Conservation (phyloP, 2,329 filamentous ascomycete genomes). For the Talaromyces islandicus region DNA sequence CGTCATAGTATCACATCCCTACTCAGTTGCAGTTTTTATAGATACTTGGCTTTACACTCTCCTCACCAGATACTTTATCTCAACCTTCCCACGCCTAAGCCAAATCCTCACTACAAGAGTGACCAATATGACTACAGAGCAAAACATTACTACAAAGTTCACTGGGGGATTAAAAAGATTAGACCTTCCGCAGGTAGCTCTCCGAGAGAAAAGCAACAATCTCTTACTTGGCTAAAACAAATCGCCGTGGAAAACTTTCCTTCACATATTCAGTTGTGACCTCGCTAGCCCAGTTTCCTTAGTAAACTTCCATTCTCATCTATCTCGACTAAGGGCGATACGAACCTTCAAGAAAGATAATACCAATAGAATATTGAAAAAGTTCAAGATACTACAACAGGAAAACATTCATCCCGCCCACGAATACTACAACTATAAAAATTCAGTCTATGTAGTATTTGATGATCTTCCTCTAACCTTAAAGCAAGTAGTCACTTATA, state of each 20-base stretch:
- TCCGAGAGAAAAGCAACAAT: neutral
- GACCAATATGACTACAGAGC: neutral
- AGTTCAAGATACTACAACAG: neutral
- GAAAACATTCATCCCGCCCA: neutral
- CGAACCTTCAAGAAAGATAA: neutral
- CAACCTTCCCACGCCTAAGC: neutral
- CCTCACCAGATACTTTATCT: neutral
- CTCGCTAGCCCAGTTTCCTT: constrained; percentile 14
- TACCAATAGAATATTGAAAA: neutral
- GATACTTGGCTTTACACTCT: neutral
- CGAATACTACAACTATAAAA: neutral
- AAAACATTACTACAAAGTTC: neutral
- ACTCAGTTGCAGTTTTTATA: neutral
- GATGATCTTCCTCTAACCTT: neutral
- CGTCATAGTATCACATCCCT: neutral
- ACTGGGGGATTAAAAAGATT: neutral
- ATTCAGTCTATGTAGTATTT: neutral
- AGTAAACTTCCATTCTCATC: constrained; percentile 6
- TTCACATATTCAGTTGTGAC: constrained; percentile 16
- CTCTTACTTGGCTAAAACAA: constrained; percentile 6
- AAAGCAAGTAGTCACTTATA: neutral
- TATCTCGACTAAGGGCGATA: constrained; percentile 7
- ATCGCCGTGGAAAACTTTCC: constrained; percentile 17
- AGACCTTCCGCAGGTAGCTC: neutral
- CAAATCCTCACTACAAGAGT: neutral